These are phyloP conservation scores for Cladosporium sp. DNA, from an alignment of 2,329 filamentous ascomycete species.

Conservation along the genomic window DNA sequence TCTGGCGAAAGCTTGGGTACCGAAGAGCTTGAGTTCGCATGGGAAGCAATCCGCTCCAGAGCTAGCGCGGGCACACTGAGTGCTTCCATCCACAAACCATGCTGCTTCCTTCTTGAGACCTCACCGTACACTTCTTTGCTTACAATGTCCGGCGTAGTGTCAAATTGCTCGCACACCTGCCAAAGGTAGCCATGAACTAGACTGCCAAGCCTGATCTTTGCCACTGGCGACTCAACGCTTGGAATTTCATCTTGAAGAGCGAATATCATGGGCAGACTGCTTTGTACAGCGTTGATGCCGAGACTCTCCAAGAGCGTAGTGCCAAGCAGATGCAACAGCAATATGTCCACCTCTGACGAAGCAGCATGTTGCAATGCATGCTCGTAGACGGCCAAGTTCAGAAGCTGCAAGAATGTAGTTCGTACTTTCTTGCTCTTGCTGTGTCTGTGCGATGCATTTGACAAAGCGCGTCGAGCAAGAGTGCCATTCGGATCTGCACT, in stretches of 20 bases:
- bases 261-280: slow-evolving; percentile 84
- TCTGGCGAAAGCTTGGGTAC: slow-evolving; percentile 12
- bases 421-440: slow-evolving; percentile 48
- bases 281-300: slow-evolving; percentile 77
- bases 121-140: slow-evolving; percentile 74
- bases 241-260: slow-evolving; percentile 82
- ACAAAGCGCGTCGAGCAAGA: slow-evolving; percentile 64
- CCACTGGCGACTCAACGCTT: slow-evolving; percentile 62
- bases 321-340: slow-evolving; percentile 75
- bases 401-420: slow-evolving; percentile 74
- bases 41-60: slow-evolving; percentile 12
- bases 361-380: slow-evolving; percentile 73
- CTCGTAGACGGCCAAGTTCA: slow-evolving; percentile 89
- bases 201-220: slow-evolving; percentile 78
- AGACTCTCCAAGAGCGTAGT: slow-evolving; percentile 72
- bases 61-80: slow-evolving; percentile 45
- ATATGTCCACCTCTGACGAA: slow-evolving; percentile 60
- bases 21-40: slow-evolving; percentile 1
- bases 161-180: slow-evolving; percentile 73
- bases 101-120: slow-evolving; percentile 70
- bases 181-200: slow-evolving; percentile 89
- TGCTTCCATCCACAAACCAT: slow-evolving; percentile 76
- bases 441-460: slow-evolving; percentile 66
- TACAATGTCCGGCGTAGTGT: slow-evolving; percentile 68
- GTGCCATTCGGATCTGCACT: slow-evolving; percentile 35